A percentile compares a stretch with the other conserved stretches of the same genome.
Conservation (phyloP, 2,329 filamentous ascomycete genomes). For the Dactylellina cionopaga region DNA sequence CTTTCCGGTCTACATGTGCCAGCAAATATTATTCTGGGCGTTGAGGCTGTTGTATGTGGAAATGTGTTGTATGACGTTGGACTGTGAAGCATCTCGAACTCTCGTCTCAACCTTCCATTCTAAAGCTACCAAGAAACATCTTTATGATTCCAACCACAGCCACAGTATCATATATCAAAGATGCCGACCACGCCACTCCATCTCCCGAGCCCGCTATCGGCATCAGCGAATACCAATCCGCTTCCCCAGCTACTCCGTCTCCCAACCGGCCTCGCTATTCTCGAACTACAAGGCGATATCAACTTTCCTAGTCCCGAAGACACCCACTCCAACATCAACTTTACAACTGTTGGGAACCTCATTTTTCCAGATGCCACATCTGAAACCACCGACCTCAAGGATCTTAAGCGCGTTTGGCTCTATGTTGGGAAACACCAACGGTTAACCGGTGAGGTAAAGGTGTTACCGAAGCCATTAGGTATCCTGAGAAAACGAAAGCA, state of each 20-base stretch:
- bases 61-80: conserved; percentile 30
- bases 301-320: conserved; percentile 70
- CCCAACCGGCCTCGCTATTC: conserved; percentile 84
- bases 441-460: conserved; percentile 89
- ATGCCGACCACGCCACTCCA: conserved; percentile 43
- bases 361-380: conserved; percentile 73
- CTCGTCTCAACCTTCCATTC: too few relatives aligned
- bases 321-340: conserved; percentile 53
- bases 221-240: conserved; percentile 63
- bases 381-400: conserved; percentile 58
- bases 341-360: conserved; percentile 74
- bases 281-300: conserved; percentile 92
- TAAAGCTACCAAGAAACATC: neutral
- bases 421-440: conserved; percentile 90
- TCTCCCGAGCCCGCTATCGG: conserved; percentile 12
- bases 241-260: conserved; percentile 87
- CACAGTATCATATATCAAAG: neutral
- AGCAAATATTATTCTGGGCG: too few relatives aligned
- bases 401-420: conserved; percentile 83
- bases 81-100: neutral
- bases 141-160: neutral
- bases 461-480: conserved; percentile 79
- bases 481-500: conserved; percentile 71
- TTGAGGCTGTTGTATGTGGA: conserved; percentile 29
- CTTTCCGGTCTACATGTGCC: too few relatives aligned